These are phyloP conservation scores for Quercus alba DNA, from an alignment of 306 rosid genomes.

Conservation along the genomic window DNA sequence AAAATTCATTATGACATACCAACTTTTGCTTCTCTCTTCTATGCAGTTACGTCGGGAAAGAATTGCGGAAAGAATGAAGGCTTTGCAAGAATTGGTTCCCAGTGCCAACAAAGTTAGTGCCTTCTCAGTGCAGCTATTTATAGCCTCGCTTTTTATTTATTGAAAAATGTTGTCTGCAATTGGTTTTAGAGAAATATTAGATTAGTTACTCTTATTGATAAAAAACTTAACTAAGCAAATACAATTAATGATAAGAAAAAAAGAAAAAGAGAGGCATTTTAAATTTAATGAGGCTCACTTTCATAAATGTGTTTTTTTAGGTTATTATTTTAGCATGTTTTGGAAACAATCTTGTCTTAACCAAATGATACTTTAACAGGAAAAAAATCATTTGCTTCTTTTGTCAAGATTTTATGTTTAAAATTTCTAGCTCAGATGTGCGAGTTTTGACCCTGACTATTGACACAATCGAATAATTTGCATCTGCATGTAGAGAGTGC, in stretches of 20 bases:
- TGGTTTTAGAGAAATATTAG: not conserved
- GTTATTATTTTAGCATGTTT: not conserved
- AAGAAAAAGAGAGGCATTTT: not conserved
- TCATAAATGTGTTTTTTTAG: not conserved
- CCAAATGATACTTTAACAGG: not conserved
- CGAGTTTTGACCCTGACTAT: not conserved
- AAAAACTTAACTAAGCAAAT: not conserved
- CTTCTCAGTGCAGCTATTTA: not conserved
- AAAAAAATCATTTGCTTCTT: not conserved
- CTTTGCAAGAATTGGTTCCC: conserved; percentile 95
- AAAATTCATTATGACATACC: not conserved
- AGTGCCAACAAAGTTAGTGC: conserved; percentile 81
- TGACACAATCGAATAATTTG: not conserved
- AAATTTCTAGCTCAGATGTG: not conserved
- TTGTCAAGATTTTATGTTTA: not conserved
- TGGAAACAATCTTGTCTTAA: not conserved
- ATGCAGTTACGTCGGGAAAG: conserved; percentile 93
- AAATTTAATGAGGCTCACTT: not conserved
- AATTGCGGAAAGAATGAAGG: conserved; percentile 99
- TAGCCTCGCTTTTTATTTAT: not conserved
- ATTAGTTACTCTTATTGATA: not conserved
- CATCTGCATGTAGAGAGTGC: not conserved
- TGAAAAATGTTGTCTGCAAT: not conserved
- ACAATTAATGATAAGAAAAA: not conserved
- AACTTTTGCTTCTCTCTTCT: conserved; percentile 1